Percentiles rank a stretch among this genome's conserved stretches.
These are phyloP conservation scores for Pseudogymnoascus sp. DNA, from an alignment of 2,329 filamentous ascomycete genomes.

Conservation along the genomic window DNA sequence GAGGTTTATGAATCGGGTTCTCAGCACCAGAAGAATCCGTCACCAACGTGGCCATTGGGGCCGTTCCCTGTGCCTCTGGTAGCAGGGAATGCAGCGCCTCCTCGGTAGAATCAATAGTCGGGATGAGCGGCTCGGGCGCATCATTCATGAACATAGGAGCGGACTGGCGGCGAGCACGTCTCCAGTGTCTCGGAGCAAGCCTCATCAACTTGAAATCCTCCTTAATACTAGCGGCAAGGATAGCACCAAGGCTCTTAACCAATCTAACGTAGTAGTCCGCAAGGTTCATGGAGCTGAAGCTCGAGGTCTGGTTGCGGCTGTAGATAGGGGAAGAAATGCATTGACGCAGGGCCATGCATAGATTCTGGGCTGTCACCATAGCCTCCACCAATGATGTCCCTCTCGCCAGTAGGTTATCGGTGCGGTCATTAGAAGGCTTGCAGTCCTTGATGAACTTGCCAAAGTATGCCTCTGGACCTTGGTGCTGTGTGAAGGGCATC, in stretches of 20 bases:
- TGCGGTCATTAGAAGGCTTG: conserved; percentile 28
- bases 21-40: conserved; percentile 7
- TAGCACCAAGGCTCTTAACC: conserved; percentile 64
- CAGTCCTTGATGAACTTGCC: conserved; percentile 48
- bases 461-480: conserved; percentile 56
- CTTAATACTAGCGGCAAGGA: conserved; percentile 73
- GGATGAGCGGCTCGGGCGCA: not conserved
- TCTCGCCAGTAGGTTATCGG: conserved; percentile 38
- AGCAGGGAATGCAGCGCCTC: conserved; percentile 21
- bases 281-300: conserved; percentile 71
- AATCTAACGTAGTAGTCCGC: conserved; percentile 75
- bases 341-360: conserved; percentile 66
- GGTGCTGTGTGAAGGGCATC: conserved; percentile 50
- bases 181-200: conserved; percentile 63
- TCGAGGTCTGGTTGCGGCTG: conserved; percentile 47
- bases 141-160: not conserved
- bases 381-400: conserved; percentile 76
- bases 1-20: not conserved
- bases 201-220: conserved; percentile 73
- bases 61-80: conserved; percentile 12
- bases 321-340: conserved; percentile 56
- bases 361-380: conserved; percentile 65
- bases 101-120: conserved; percentile 18
- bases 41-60: conserved; percentile 6
- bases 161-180: conserved; percentile 15